A percentile compares a stretch with the other conserved stretches of the same genome.
Evolutionary conservation across 2,329 filamentous ascomycete species (phyloP).

Genomic region (Corynespora cassiicola): DNA sequence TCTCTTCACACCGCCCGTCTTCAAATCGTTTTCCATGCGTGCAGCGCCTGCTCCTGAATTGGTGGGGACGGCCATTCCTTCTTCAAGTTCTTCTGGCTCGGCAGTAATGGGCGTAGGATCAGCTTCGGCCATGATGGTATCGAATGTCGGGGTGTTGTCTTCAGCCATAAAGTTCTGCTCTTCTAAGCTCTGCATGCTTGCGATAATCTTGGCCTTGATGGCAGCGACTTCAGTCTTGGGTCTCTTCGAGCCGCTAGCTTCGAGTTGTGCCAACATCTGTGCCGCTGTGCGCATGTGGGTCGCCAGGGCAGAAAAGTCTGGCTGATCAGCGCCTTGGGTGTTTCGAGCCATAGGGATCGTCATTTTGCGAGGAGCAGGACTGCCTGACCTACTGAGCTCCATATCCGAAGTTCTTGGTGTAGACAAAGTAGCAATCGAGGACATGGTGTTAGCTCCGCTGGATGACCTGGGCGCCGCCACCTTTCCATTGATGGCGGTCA

Average conservation of each 20-base stretch:
- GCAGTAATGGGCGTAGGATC: constrained; percentile 60
- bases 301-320: constrained; percentile 81
- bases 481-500: constrained; percentile 28
- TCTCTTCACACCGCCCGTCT: constrained; percentile 81
- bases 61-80: constrained; percentile 59
- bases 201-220: constrained; percentile 85
- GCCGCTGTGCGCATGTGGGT: constrained; percentile 89
- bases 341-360: constrained; percentile 62
- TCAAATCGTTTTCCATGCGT: constrained; percentile 88
- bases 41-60: constrained; percentile 78
- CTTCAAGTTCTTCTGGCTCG: constrained; percentile 62
- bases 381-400: constrained; percentile 71
- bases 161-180: constrained; percentile 83
- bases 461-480: constrained; percentile 60
- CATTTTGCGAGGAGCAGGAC: constrained; percentile 68
- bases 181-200: constrained; percentile 86
- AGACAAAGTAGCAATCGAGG: constrained; percentile 65
- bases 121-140: constrained; percentile 79
- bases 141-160: constrained; percentile 76
- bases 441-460: constrained; percentile 67
- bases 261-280: constrained; percentile 84
- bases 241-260: constrained; percentile 79
- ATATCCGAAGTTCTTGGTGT: constrained; percentile 75
- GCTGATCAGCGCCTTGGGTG: constrained; percentile 68
- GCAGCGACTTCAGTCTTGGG: constrained; percentile 82